These are phyloP conservation scores for Hyaloscypha bicolor DNA, from an alignment of 495 filamentous ascomycete species.

Conservation along the genomic window DNA sequence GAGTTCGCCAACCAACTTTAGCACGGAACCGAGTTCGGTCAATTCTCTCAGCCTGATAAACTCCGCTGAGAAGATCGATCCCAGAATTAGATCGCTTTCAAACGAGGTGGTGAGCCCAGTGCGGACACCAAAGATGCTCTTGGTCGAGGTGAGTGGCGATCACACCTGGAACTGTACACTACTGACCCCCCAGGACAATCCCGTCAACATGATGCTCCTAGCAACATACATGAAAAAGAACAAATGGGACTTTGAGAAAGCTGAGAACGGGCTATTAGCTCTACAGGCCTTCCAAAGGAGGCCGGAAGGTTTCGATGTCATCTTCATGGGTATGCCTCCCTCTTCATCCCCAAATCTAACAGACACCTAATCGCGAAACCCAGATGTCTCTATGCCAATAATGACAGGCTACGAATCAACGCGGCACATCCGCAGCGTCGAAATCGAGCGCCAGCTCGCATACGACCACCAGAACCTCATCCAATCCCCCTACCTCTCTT, in stretches of 20 bases:
- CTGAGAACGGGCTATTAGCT: constrained; percentile 43
- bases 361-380: too few species aligned
- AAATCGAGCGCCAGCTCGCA: constrained; percentile 32
- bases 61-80: neutral
- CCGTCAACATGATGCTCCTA: constrained; percentile 29
- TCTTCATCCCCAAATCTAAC: neutral
- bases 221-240: constrained; percentile 33
- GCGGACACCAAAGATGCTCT: constrained; percentile 16
- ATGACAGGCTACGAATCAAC: constrained; percentile 64
- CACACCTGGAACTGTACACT: neutral
- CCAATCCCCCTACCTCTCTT: constrained; percentile 9
- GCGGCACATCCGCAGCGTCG: constrained; percentile 53
- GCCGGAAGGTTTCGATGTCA: constrained; percentile 24
- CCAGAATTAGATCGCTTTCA: neutral
- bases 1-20: neutral
- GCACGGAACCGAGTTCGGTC: neutral
- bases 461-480: constrained; percentile 25
- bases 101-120: neutral
- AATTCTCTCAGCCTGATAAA: neutral
- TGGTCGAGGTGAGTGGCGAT: constrained; percentile 18
- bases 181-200: constrained; percentile 21
- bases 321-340: constrained; percentile 26
- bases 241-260: constrained; percentile 38
- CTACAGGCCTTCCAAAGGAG: constrained; percentile 18
- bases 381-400: constrained; percentile 64